Percentiles rank a stretch among this genome's conserved stretches.
Conservation (phyloP, 176 grass and related monocot genomes). For the Miscanthus lutarioriparius region DNA sequence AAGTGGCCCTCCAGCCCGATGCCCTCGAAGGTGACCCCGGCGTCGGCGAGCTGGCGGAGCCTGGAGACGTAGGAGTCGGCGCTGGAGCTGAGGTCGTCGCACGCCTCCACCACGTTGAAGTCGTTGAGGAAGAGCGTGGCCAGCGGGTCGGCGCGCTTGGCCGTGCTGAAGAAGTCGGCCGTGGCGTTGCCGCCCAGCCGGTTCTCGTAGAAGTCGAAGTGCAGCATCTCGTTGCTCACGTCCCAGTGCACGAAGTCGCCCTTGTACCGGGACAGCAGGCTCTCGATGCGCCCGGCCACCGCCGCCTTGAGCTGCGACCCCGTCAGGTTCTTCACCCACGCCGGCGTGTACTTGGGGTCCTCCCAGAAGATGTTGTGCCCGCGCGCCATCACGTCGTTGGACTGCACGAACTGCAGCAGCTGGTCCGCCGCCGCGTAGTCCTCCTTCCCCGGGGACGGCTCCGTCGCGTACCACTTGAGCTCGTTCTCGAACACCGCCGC, state of each 20-base stretch:
- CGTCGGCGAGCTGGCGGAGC: constrained; percentile 62
- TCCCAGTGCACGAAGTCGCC: constrained; percentile 97
- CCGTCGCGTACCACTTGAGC: constrained; percentile 94
- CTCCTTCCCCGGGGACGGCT: constrained; percentile 62
- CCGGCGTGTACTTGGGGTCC: constrained; percentile 66
- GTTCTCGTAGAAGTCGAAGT: constrained; percentile 92
- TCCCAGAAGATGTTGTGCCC: constrained; percentile 99
- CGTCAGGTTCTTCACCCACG: constrained; percentile 81
- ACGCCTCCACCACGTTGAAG: constrained; percentile 83
- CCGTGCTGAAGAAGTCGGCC: constrained; percentile 68
- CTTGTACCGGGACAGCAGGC: constrained; percentile 71
- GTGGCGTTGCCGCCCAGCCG: constrained; percentile 68
- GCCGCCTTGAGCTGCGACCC: constrained; percentile 54
- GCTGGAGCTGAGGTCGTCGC: constrained; percentile 73
- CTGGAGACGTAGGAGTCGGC: constrained; percentile 65
- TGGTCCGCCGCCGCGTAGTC: constrained; percentile 60
- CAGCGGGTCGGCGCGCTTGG: constrained; percentile 63
- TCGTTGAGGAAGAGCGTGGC: constrained; percentile 95
- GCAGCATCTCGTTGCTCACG: constrained; percentile 95
- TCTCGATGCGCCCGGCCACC: constrained; percentile 57
- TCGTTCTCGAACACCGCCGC: constrained; percentile 95
- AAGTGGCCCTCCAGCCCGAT: constrained; percentile 87
- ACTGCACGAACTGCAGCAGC: constrained; percentile 65
- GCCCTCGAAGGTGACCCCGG: constrained; percentile 63
- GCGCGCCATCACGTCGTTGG: constrained; percentile 54